A percentile compares a stretch with the other conserved stretches of the same genome.
Evolutionary conservation across 768 basidiomycete genomes (phyloP).

Genomic region (Termitomyces sp.): DNA sequence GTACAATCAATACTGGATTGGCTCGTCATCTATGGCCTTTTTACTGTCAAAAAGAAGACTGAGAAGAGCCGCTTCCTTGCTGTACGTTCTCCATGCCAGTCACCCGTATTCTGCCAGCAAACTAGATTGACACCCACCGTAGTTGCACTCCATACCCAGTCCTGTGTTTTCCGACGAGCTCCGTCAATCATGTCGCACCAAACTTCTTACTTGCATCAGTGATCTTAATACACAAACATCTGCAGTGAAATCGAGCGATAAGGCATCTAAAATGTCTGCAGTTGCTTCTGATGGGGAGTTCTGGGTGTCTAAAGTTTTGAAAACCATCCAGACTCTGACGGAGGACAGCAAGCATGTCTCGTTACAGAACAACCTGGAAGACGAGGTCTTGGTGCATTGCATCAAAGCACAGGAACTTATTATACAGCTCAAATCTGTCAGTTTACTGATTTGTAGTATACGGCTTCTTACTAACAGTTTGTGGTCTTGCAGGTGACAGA

Average conservation of each 20-base stretch:
- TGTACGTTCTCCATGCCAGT: slow-evolving; percentile 39
- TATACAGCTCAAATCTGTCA: slow-evolving; percentile 42
- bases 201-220: slow-evolving; percentile 69
- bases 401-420: slow-evolving; percentile 40
- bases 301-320: slow-evolving; percentile 71
- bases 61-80: slow-evolving; percentile 55
- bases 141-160: slow-evolving; percentile 62
- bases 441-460: background rate
- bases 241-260: slow-evolving; percentile 49
- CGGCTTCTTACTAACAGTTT: background rate
- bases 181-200: slow-evolving; percentile 61
- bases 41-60: slow-evolving; percentile 68
- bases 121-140: slow-evolving; percentile 3
- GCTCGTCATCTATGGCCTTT: slow-evolving; percentile 79
- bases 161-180: slow-evolving; percentile 73
- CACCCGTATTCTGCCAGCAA: too few species aligned
- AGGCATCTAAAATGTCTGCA: slow-evolving; percentile 50
- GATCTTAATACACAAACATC: slow-evolving; percentile 63
- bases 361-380: slow-evolving; percentile 46
- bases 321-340: slow-evolving; percentile 53
- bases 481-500: slow-evolving; percentile 22
- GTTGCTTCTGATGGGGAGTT: slow-evolving; percentile 71
- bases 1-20: slow-evolving; percentile 74
- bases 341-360: slow-evolving; percentile 67
- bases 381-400: slow-evolving; percentile 47